Base-by-base conservation (phyloP, 495 filamentous ascomycete genomes). In the Rostrohypoxylon terebratum region DNA sequence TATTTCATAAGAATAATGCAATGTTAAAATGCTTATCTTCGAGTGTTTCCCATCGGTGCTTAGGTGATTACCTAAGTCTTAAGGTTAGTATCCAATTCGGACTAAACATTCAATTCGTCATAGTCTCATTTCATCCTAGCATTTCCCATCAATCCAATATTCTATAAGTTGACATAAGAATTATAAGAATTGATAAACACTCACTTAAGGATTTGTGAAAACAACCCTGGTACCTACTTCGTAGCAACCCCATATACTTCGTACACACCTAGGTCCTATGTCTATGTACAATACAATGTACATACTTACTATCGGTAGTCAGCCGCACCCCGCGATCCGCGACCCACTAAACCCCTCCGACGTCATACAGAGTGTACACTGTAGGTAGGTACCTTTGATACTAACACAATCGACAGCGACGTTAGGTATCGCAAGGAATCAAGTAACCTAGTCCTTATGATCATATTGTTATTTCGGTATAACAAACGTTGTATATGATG, bases 301-400 rank as follows among this genome's bases (percentile, higher is more conserved):
- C 28, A 28, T 23, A 13, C 20, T 23, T 23, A 13, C 20, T 23
- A 20, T 23, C 25, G 47, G 47, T 20, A 50, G 47, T 50, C 20
- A 53, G 48, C 48, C 48, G 48, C 48, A 53, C 48, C 48, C 48
- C 38, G 38, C 38, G 38, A 42, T 42, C 38, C n/a, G 6, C 13
- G 48, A 31, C 31, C 48, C 48, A 53, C 48, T 2, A 31, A 53
- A 23, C 48, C 48, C 23, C 48, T 53, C 48, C 48, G 23, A 53
- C 48, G 48, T 53, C 48, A 53, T 25, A 23, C n/a, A n/a, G n/a
- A n/a, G n/a, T n/a, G n/a, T n/a, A n/a, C n/a, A n/a, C n/a, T n/a
- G n/a, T n/a, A n/a, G n/a, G n/a, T n/a, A n/a, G n/a, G n/a, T n/a
- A n/a, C n/a, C 20, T 23, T 23, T 21, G 23, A 18, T 10, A 48